Conservation (phyloP, 345 rosid species). For the Anacardium occidentale region DNA sequence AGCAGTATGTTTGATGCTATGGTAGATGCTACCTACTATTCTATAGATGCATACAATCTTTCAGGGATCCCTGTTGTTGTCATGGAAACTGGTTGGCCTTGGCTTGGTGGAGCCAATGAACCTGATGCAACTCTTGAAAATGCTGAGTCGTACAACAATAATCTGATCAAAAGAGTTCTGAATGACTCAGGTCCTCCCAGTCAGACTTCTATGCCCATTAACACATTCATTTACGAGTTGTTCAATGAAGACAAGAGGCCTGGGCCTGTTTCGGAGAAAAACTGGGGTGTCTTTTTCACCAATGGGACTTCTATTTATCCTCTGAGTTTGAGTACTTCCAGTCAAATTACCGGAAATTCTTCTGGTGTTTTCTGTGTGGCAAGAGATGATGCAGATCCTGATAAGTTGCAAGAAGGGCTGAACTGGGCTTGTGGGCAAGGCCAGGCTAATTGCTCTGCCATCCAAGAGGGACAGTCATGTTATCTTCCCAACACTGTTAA, state of each 20-base stretch:
- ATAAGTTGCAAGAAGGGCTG: constrained; percentile 67
- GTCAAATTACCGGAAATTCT: constrained; percentile 40
- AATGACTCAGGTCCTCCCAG: constrained; percentile 94
- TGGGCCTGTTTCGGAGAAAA: constrained; percentile 74
- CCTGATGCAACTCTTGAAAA: constrained; percentile 72
- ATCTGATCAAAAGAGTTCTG: constrained; percentile 68
- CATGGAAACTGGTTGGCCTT: constrained; percentile 98
- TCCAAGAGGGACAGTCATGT: constrained; percentile 72
- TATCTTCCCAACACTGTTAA: constrained; percentile 53
- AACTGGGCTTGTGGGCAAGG: constrained; percentile 99
- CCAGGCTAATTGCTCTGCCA: constrained; percentile 67
- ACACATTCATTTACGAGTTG: constrained; percentile 82
- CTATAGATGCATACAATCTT: constrained; percentile 66
- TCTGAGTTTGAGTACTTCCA: constrained; percentile 43
- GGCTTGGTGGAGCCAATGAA: constrained; percentile 71
- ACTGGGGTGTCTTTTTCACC: constrained; percentile 76
- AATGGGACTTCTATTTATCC: constrained; percentile 82
- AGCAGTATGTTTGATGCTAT: constrained; percentile 97
- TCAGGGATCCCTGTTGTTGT: constrained; percentile 74
- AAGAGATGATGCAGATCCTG: constrained; percentile 58
- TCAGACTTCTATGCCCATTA: constrained; percentile 58
- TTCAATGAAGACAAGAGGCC: constrained; percentile 81
- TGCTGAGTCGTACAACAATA: constrained; percentile 69
- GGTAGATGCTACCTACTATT: constrained; percentile 96
- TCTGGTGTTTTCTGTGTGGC: constrained; percentile 72